Base-by-base conservation (phyloP, 2,329 filamentous ascomycete species). In the Lachnellula willkommii region DNA sequence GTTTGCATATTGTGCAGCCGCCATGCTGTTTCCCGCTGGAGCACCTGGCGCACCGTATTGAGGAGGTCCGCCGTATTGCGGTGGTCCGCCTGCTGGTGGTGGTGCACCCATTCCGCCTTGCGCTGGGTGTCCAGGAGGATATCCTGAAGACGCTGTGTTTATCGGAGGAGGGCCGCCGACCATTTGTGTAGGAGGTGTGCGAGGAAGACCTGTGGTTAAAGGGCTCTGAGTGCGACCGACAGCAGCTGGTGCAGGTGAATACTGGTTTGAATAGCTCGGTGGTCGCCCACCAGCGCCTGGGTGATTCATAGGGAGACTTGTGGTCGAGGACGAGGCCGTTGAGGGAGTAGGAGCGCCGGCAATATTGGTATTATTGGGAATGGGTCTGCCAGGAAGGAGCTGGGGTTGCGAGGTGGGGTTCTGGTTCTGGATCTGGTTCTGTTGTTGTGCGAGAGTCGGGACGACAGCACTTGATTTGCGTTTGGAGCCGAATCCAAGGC, bases 401-500 rank as follows among this genome's bases (percentile, higher is more conserved):
- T 63, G 61, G 50, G 66, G 42, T 24, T 45, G 65, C 51, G 65
- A 53, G 17, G 66, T 60, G 62, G 65, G 68, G 61, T 66, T 20
- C 20, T 20, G 20, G 20, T 20, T 20, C 20, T 20, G 20, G 20
- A 20, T 66, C 50, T 65, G 59, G 47, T 9, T 8, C 8, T 28
- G 28, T 28, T 28, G 28, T 28, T 28, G 28, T 28, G 64, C 70
- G 70, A 68, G 70, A 61, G 61, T 70, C 75, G 70, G 74, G 70
- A 69, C 73, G 73, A 79, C 83, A 71, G 79, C 78, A 68, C 79
- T 79, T 69, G 85, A 87, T 79, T 85, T 88, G 75, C 88, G 85
- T 82, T 88, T 89, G 76, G 68, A 70, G 56, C 86, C 87, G 79
- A 89, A 88, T 76, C 88, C 86, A 77, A 90, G 81, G 79, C 82